phyloP scores from a whole-genome alignment of 2,329 filamentous ascomycete species.

The Colletotrichum musicola region DNA sequence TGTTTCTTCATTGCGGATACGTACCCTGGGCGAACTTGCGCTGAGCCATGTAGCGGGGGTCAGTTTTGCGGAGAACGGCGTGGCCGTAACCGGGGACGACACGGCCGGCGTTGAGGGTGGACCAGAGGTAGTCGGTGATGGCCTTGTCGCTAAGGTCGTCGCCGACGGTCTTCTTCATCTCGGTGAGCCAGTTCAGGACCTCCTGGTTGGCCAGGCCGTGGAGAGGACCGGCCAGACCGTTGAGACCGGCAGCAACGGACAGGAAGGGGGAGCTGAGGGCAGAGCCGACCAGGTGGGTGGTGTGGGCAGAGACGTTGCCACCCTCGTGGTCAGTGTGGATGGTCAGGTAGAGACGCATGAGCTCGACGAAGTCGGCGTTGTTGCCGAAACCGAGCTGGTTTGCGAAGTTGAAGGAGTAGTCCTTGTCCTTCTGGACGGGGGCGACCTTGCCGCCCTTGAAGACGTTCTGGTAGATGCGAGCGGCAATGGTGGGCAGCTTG shows the following conservation, averaged over 20 bases:
- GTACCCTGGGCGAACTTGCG: constrained; percentile 87
- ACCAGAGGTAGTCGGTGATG: constrained; percentile 99
- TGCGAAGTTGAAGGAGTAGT: constrained; percentile 99
- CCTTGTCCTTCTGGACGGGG: constrained; percentile 97
- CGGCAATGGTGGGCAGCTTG: constrained; percentile 97
- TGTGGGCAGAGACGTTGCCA: constrained; percentile 98
- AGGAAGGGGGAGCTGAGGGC: constrained; percentile 98
- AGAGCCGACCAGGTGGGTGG: constrained; percentile 96
- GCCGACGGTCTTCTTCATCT: constrained; percentile 97
- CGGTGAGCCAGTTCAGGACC: constrained; percentile 97
- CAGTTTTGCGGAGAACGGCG: constrained; percentile 99
- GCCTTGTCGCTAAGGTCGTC: constrained; percentile 95
- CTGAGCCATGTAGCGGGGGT: constrained; percentile 98
- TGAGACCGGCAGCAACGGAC: constrained; percentile 94
- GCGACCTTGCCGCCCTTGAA: constrained; percentile 99
- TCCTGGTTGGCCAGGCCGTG: constrained; percentile 99
- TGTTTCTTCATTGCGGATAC: constrained; percentile 8
- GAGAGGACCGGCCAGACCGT: constrained; percentile 97
- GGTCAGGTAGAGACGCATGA: constrained; percentile 98
- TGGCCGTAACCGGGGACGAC: constrained; percentile 99
- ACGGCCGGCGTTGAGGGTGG: constrained; percentile 93
- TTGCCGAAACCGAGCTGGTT: constrained; percentile 98
- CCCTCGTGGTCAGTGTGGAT: constrained; percentile 99
- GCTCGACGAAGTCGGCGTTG: constrained; percentile 97
- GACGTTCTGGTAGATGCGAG: constrained; percentile 99